Evolutionary conservation across 345 rosid genomes (phyloP), one percentile per base, ranked within the genome.

Genomic region (Murraya paniculata): DNA sequence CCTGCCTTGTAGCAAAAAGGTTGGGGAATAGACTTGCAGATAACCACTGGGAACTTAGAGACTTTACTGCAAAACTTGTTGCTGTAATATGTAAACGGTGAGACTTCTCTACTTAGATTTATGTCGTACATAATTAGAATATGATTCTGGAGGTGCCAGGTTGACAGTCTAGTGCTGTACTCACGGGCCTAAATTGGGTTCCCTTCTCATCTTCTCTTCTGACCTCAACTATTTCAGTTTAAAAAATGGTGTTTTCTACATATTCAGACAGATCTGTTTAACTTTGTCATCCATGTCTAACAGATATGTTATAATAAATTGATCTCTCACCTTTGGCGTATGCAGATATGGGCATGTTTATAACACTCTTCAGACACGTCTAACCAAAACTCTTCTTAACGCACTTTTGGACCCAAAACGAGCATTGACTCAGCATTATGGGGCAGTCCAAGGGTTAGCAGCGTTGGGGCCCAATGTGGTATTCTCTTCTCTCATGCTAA

Each of bases 11-110:
- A 64, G 95, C 98, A 11, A 96, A 87, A 86, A 86, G 92, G 89
- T 87, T 96, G 81, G 99, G 99, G 79, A 92, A 86, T 89, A 91
- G 93, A 87, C 82, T 90, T 82, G 83, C 94, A 1, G 98, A 94
- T 87, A 91, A 96, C 87, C 98, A 96, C 83, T 96, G 99, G 99
- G 97, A 94, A 72, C 97, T 96, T 64, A 88, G 99, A 86, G 93
- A 92, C 84, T 96, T 90, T 85, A 84, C 98, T 0, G 95, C 98
- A 58, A 90, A 85, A 69, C 78, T 96, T 68, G 95, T 92, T 85
- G 92, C 98, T 75, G 69, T 86, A 55, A 94, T 96, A 82, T 96
- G 98, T 89, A 94, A 91, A 91, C 94, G 94, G 99, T 94, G 77
- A 82, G 57, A 78, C 48, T 80, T 79, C 69, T 83, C 76, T 41